Base-by-base conservation (phyloP, 2,329 filamentous ascomycete species). In the Dendrostoma leiphaemia region DNA sequence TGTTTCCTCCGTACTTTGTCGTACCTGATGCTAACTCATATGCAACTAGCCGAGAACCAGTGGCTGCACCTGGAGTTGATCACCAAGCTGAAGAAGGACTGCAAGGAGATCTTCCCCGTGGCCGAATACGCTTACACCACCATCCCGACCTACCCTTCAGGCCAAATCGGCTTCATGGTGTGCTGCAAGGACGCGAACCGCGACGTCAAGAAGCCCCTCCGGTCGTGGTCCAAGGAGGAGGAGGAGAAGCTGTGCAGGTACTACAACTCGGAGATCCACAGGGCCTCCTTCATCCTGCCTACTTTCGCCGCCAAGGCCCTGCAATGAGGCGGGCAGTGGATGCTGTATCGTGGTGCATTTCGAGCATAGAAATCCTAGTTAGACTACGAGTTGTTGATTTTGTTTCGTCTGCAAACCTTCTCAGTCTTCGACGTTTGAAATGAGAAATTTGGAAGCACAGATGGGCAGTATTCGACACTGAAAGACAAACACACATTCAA, bases 161-260 rank as follows among this genome's bases (percentile, higher is more conserved):
- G 94, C 71, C 94, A 99, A 81, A 99, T 99, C 69, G 94, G 94
- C 71, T 99, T 99, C 87, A 97, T 99, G 92, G 90, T 99, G 70
- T 97, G 94, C 86, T 90, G 83, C 48, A 56, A 99, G 85, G 93
- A 97, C 71, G 79, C 85, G 71, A 85, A 76, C 69, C 84, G 86
- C 72, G 83, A 99, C 75, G 83, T 97, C 70, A 90, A 83, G 74
- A 89, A 86, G 75, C 94, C 94, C 51, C 69, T 97, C 59, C 88
- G 94, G 69, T 80, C 76, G 65, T 96, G 91, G 88, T 80, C 84
- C 60, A 71, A 81, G 61, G 92, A 95, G 76, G 91, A 97, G 76
- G 94, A 99, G 83, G 86, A 90, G 69, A 87, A 90, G 74, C 80
- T 93, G 66, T 96, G 91, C 89, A 84, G 84, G 72, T 99, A 99